Evolutionary conservation across 1,284 basidiomycete species (phyloP).

Genomic region (Fomitopsis palustris): DNA sequence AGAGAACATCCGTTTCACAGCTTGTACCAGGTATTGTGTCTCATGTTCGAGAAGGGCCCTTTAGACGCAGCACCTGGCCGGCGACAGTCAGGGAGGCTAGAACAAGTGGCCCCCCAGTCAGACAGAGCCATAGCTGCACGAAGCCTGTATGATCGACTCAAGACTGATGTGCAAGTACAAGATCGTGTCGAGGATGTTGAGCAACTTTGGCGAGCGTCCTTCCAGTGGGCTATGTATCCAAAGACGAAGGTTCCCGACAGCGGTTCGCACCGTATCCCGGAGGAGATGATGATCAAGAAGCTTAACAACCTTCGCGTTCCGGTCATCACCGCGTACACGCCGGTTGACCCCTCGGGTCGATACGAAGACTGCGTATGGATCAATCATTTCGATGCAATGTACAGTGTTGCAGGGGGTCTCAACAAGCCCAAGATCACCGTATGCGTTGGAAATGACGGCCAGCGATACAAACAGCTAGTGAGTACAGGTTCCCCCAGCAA

Average conservation of each 20-base stretch:
- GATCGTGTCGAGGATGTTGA: constrained; percentile 59
- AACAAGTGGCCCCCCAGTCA: constrained; percentile 37
- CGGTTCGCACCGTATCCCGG: constrained; percentile 36
- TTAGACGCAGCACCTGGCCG: constrained; percentile 20
- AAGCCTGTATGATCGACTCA: constrained; percentile 63
- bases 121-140: constrained; percentile 68
- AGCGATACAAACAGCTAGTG: constrained; percentile 80
- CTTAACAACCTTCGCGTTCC: constrained; percentile 69
- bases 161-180: constrained; percentile 35
- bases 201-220: constrained; percentile 66
- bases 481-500: constrained; percentile 22
- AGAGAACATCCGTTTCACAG: constrained; percentile 93
- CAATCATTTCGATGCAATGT: constrained; percentile 55
- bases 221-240: constrained; percentile 77
- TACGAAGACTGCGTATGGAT: constrained; percentile 75
- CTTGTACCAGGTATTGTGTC: constrained; percentile 85
- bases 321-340: constrained; percentile 71
- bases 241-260: constrained; percentile 35
- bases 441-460: constrained; percentile 71
- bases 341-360: constrained; percentile 67
- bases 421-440: constrained; percentile 81
- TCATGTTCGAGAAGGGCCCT: constrained; percentile 29
- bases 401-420: constrained; percentile 73
- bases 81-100: constrained; percentile 40
- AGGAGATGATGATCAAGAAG: constrained; percentile 39